A percentile compares a stretch with the other conserved stretches of the same genome.
phyloP scores from a whole-genome alignment of 2,329 filamentous ascomycete species.

The Colletotrichum aenigma region DNA sequence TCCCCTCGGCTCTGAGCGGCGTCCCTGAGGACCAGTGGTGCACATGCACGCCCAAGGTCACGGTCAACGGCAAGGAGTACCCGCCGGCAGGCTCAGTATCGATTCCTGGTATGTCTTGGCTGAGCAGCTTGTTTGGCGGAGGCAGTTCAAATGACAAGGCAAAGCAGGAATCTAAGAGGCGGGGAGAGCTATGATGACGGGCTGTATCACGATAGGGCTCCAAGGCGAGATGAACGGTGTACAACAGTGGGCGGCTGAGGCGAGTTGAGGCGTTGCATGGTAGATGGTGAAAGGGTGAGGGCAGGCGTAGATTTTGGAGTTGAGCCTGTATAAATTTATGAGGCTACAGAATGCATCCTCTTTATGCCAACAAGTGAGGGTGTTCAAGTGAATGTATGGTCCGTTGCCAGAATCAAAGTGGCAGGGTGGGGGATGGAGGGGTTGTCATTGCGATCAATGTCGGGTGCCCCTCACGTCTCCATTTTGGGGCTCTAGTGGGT shows the following conservation, averaged over 20 bases:
- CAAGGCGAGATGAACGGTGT: background rate
- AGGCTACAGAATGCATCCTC: background rate
- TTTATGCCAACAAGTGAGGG: background rate
- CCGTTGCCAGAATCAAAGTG: background rate
- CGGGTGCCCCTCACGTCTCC: slow-evolving; percentile 2
- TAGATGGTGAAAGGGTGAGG: background rate
- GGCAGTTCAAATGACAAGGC: slow-evolving; percentile 16
- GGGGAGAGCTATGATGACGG: background rate
- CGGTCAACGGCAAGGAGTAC: slow-evolving; percentile 48
- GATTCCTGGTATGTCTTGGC: slow-evolving; percentile 43
- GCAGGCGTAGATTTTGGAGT: background rate
- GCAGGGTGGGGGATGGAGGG: background rate
- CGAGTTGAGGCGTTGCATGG: background rate
- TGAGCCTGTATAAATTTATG: background rate
- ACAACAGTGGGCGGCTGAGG: background rate
- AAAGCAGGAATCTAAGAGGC: slow-evolving; percentile 4
- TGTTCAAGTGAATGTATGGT: background rate
- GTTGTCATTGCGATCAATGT: background rate
- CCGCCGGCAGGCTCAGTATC: slow-evolving; percentile 45
- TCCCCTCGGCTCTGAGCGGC: slow-evolving; percentile 46
- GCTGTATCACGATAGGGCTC: background rate
- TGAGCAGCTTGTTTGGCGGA: slow-evolving; percentile 25
- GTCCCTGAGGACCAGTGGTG: slow-evolving; percentile 52
- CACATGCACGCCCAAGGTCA: slow-evolving; percentile 48
- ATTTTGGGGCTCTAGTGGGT: background rate